A percentile compares a stretch with the other conserved stretches of the same genome.
Evolutionary conservation across 2,329 filamentous ascomycete species (phyloP).

Genomic region (Colletotrichum orchidophilum): DNA sequence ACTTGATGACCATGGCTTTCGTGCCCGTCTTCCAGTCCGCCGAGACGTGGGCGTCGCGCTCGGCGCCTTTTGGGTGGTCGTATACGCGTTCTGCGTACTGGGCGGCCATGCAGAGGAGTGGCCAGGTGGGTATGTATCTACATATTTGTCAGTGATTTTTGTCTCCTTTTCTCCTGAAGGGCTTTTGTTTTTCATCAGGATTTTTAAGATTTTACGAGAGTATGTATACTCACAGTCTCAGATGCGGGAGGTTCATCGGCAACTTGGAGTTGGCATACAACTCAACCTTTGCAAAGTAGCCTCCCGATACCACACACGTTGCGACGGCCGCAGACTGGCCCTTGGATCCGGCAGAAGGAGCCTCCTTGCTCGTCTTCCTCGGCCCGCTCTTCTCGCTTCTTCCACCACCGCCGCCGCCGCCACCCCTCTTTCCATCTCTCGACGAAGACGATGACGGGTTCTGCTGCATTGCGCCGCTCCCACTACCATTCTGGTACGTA

Average conservation of each 20-base stretch:
- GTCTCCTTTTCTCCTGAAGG: too few species aligned
- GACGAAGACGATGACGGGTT: neutral
- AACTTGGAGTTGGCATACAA: conserved; percentile 81
- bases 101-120: conserved; percentile 80
- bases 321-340: conserved; percentile 27
- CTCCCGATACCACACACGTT: conserved; percentile 34
- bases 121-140: conserved; percentile 79
- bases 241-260: conserved; percentile 71
- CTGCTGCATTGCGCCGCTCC: neutral
- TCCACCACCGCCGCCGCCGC: neutral
- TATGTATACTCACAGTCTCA: conserved; percentile 69
- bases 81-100: conserved; percentile 83
- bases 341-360: neutral
- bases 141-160: conserved; percentile 34
- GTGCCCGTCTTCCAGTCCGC: conserved; percentile 79
- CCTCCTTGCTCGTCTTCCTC: conserved; percentile 12
- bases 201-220: neutral
- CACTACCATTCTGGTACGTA: conserved; percentile 42
- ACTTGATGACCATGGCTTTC: conserved; percentile 88
- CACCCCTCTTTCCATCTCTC: neutral
- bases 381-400: neutral
- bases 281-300: conserved; percentile 76
- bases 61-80: conserved; percentile 66
- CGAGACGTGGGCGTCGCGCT: conserved; percentile 74
- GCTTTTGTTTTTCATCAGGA: neutral